Evolutionary conservation across 805 yeast species (phyloP).

Genomic region (Wickerhamomyces chambardii): DNA sequence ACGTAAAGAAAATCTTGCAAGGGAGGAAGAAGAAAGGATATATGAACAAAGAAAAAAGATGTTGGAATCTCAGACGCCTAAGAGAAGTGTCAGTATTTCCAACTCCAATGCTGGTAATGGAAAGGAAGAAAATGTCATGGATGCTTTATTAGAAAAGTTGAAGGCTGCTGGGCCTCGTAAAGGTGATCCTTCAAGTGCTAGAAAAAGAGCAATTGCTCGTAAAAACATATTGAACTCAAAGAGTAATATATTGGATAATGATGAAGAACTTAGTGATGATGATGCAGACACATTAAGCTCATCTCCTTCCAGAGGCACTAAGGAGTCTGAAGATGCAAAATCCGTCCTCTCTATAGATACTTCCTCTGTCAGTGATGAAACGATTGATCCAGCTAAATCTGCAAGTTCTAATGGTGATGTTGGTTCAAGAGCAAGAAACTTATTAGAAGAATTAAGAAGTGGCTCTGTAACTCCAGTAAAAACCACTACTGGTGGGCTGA

Average conservation of each 20-base stretch:
- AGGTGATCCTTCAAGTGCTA: conserved; percentile 71
- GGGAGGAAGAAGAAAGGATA: conserved; percentile 60
- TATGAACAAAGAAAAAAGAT: conserved; percentile 56
- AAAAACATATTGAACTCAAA: conserved; percentile 41
- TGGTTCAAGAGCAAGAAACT: conserved; percentile 51
- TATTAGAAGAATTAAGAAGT: conserved; percentile 52
- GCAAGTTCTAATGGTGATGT: conserved; percentile 27
- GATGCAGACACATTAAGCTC: conserved; percentile 3
- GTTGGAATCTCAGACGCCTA: conserved; percentile 27
- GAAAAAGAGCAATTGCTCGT: conserved; percentile 72
- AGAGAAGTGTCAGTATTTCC: no score
- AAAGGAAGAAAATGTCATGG: conserved; percentile 57
- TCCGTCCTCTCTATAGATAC: not conserved
- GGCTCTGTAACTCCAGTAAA: conserved; percentile 13
- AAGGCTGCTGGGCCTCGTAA: conserved; percentile 78
- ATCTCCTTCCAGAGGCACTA: not conserved
- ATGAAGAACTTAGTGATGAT: conserved; percentile 10
- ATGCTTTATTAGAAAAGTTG: conserved; percentile 74
- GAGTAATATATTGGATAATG: conserved; percentile 12
- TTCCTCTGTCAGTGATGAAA: not conserved
- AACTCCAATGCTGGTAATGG: conserved; percentile 18
- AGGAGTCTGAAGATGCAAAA: conserved; percentile 1
- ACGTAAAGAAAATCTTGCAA: conserved; percentile 52
- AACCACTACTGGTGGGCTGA: conserved; percentile 19
- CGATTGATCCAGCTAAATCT: not conserved